Conservation (phyloP, 1,139 yeast species). For the Scheffersomyces cryptocercus region DNA sequence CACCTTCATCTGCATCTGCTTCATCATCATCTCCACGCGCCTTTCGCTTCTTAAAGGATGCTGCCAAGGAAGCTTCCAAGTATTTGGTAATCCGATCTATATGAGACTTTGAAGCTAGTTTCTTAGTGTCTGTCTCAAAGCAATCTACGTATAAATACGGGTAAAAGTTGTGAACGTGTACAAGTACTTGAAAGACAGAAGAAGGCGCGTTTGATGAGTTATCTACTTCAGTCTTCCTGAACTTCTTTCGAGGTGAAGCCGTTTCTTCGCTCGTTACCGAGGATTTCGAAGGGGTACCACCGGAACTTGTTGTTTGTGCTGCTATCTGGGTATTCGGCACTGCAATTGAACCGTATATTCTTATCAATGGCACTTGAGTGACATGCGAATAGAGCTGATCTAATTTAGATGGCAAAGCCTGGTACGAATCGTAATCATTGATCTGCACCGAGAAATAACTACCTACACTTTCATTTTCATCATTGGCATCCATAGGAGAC, state of each 20-base stretch:
- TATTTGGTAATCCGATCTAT: slow-evolving; percentile 24
- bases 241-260: not conserved
- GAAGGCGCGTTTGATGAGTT: not conserved
- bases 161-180: slow-evolving; percentile 81
- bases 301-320: too few species aligned
- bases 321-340: slow-evolving; percentile 6
- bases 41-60: slow-evolving; percentile 18
- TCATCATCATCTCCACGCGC: slow-evolving; percentile 6
- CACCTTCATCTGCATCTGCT: slow-evolving; percentile 8
- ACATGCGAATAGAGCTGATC: slow-evolving; percentile 35
- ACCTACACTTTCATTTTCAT: too few species aligned
- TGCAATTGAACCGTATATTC: slow-evolving; percentile 62
- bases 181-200: slow-evolving; percentile 23
- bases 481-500: too few species aligned
- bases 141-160: slow-evolving; percentile 78
- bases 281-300: slow-evolving; percentile 7
- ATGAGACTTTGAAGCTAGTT: slow-evolving; percentile 2
- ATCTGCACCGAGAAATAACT: slow-evolving; percentile 40
- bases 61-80: slow-evolving; percentile 19
- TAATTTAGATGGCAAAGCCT: slow-evolving; percentile 34
- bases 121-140: slow-evolving; percentile 12
- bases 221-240: slow-evolving; percentile 3
- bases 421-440: slow-evolving; percentile 66
- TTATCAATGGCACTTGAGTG: slow-evolving; percentile 66
- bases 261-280: not conserved